phyloP scores from a whole-genome alignment of 495 filamentous ascomycete species.

The Podospora fimiseda region DNA sequence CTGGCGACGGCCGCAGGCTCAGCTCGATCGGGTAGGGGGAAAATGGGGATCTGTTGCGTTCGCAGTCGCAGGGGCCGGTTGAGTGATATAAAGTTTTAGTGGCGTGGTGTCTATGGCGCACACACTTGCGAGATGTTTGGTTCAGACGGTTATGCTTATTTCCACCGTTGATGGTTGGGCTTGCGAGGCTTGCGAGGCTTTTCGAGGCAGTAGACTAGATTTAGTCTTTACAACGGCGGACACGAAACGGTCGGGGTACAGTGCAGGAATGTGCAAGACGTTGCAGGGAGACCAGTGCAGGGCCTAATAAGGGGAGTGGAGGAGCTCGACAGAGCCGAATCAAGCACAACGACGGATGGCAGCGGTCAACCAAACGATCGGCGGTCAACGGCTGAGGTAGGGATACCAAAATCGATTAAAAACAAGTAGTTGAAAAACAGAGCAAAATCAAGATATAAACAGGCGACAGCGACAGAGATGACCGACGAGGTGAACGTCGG shows the following conservation, averaged over 20 bases:
- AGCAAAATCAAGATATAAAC: too few relatives aligned
- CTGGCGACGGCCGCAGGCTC: constrained; percentile 5
- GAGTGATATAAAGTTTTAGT: constrained; percentile 1
- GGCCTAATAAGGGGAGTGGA: neutral
- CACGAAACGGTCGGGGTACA: constrained; percentile 1
- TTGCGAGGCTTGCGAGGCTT: neutral
- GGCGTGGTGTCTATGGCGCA: neutral
- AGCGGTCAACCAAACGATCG: constrained; percentile 1
- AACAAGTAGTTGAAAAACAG: neutral
- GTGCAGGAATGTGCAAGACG: neutral
- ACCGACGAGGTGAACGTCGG: constrained; percentile 6
- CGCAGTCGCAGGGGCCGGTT: neutral
- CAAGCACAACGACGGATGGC: neutral
- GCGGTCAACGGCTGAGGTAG: neutral
- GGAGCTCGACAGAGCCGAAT: too few relatives aligned
- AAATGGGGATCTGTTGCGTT: neutral
- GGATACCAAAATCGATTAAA: neutral
- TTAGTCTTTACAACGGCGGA: neutral
- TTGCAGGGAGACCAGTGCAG: neutral
- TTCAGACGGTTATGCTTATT: neutral
- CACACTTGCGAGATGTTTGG: neutral
- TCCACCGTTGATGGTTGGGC: neutral
- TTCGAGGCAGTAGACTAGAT: neutral
- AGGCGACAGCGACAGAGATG: constrained; percentile 12
- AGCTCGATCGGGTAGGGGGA: neutral